Base-by-base conservation (phyloP, 2,329 filamentous ascomycete species). In the Sclerotinia borealis region DNA sequence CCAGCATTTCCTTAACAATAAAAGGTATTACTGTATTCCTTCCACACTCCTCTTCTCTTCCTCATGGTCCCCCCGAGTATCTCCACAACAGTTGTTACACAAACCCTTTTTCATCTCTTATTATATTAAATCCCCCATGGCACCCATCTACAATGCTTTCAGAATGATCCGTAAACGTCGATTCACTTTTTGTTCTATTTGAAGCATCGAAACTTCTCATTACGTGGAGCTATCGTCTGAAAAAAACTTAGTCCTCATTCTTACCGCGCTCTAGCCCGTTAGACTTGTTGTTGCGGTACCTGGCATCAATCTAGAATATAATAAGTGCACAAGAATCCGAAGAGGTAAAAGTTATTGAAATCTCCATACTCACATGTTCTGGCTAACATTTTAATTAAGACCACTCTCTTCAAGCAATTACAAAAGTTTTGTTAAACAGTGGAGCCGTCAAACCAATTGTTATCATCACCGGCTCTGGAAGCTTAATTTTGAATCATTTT, bases 101-200 rank as follows among this genome's bases (percentile, higher is more conserved):
- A 63, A 52, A 65, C 67, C 67, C 68, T 63, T 51, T 36, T 51
- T 55, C 66, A 27, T 60, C 27, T 62, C 48, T 51, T 39, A 25
- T 39, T 15, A n/a, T 31, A 51, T 48, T 39, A 52, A 37, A 43
- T 25, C 25, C 31, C 65, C 47, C 37, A 69, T 71, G 71, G 69
- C 71, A 63, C 55, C 63, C 36, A 17, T 62, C 59, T 68, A 48
- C 60, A 70, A 68, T 61, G 59, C 60, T 25, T 69, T 65, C 63
- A 69, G 66, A 62, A 70, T 72, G 71, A 66, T 70, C 63, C 68
- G 72, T 60, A 73, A 72, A 69, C 69, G 69, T 39, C 64, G 67
- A 67, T 73, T 73, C 65, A 71, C 67, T n/a, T 68, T 70, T 61
- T 70, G 70, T 65, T 73, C 70, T 59, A 68, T 73, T 59, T 73